Percentiles rank a stretch among this genome's conserved stretches.
These are phyloP conservation scores for Starmera caribaea DNA, from an alignment of 805 yeast genomes.

Conservation along the genomic window DNA sequence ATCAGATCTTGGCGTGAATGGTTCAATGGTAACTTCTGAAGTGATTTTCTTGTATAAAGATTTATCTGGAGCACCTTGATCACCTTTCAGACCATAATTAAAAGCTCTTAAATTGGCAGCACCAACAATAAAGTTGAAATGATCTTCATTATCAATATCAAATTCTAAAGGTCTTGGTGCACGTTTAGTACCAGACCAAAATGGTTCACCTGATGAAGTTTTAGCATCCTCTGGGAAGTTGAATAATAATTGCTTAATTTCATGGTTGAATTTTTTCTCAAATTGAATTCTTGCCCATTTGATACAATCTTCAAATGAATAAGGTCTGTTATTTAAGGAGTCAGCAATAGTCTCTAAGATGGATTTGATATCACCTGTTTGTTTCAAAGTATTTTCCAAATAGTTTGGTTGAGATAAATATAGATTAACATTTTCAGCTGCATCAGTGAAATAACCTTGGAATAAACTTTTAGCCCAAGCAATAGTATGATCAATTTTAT, in stretches of 20 bases:
- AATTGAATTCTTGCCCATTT: slow-evolving; percentile 91
- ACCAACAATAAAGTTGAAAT: slow-evolving; percentile 73
- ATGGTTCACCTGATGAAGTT: slow-evolving; percentile 84
- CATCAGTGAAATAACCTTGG: slow-evolving; percentile 82
- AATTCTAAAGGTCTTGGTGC: slow-evolving; percentile 84
- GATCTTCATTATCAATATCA: slow-evolving; percentile 67
- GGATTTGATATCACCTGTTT: slow-evolving; percentile 84
- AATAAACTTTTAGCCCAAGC: slow-evolving; percentile 98
- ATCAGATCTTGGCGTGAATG: slow-evolving; percentile 67
- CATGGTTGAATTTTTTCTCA: slow-evolving; percentile 76
- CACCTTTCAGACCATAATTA: slow-evolving; percentile 84
- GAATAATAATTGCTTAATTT: slow-evolving; percentile 80
- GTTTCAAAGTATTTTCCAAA: slow-evolving; percentile 85
- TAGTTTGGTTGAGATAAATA: slow-evolving; percentile 88
- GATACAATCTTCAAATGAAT: slow-evolving; percentile 86
- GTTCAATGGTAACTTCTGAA: slow-evolving; percentile 37
- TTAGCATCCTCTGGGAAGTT: slow-evolving; percentile 93
- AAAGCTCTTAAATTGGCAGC: slow-evolving; percentile 89
- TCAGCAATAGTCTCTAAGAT: slow-evolving; percentile 72
- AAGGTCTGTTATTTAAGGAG: slow-evolving; percentile 73
- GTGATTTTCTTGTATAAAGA: slow-evolving; percentile 45
- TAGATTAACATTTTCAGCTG: slow-evolving; percentile 89
- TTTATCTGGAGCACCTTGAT: slow-evolving; percentile 39
- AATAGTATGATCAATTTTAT: slow-evolving; percentile 96
- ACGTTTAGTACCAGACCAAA: slow-evolving; percentile 97